Evolutionary conservation across 176 grass and related monocot species (phyloP).

Genomic region (Secale cereale): DNA sequence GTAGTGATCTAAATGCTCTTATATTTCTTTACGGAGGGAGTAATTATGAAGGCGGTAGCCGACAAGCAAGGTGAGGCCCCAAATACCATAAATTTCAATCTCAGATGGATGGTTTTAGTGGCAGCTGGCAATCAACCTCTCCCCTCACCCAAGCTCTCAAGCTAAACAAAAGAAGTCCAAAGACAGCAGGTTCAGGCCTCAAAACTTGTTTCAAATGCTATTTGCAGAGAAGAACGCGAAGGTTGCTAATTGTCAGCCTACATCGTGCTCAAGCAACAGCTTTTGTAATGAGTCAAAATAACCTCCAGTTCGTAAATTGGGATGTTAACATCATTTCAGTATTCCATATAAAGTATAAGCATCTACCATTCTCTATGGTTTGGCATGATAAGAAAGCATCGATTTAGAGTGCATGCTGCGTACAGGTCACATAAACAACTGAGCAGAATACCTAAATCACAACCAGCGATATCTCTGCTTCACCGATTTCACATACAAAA

Average conservation of each 20-base stretch:
- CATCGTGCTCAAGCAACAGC: background rate
- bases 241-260: background rate
- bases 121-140: background rate
- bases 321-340: background rate
- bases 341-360: background rate
- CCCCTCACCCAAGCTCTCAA: background rate
- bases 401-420: background rate
- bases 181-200: background rate
- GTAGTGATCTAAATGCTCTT: no score
- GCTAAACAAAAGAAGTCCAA: background rate
- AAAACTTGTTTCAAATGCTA: background rate
- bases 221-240: background rate
- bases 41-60: background rate
- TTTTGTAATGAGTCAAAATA: background rate
- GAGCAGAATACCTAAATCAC: background rate
- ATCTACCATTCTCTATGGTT: background rate
- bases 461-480: no score
- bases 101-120: background rate
- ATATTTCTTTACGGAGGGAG: no score
- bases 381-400: background rate
- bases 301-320: background rate
- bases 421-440: background rate
- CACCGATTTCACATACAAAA: no score
- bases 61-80: background rate
- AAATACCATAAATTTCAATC: background rate